phyloP scores from a whole-genome alignment of 2,329 filamentous ascomycete species.

The Aspergillus calidoustus region DNA sequence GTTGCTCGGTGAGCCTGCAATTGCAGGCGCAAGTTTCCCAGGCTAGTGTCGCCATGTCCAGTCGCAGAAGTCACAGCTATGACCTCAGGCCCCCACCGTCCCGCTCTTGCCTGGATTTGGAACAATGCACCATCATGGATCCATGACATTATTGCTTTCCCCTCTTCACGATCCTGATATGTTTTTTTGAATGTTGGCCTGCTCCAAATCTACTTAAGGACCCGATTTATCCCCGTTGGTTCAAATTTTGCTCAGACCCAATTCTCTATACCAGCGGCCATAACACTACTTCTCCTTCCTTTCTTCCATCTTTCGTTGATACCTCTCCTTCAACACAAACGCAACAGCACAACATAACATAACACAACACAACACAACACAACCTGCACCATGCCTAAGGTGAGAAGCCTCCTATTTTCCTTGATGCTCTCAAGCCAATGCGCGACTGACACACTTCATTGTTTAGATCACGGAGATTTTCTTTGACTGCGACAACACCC shows the following conservation, averaged over 20 bases:
- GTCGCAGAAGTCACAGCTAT: conserved; percentile 27
- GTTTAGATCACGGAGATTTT: conserved; percentile 70
- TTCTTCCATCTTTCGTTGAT: conserved; percentile 12
- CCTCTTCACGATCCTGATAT: conserved; percentile 12
- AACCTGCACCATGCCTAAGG: conserved; percentile 39
- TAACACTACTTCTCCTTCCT: background rate
- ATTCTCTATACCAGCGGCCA: background rate
- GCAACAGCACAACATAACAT: background rate
- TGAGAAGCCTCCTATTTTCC: conserved; percentile 19
- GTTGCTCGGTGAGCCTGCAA: conserved; percentile 13
- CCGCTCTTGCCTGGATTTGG: conserved; percentile 16
- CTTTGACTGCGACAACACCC: conserved; percentile 83
- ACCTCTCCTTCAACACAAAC: background rate
- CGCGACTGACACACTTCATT: conserved; percentile 12
- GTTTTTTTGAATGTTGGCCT: conserved; percentile 3
- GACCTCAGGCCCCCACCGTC: conserved; percentile 24
- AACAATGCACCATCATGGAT: background rate
- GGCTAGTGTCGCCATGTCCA: background rate
- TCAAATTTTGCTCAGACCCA: background rate
- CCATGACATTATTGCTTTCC: conserved; percentile 10
- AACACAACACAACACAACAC: background rate
- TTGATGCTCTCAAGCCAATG: background rate
- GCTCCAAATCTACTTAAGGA: conserved; percentile 16
- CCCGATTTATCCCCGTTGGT: conserved; percentile 10
- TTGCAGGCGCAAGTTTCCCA: background rate